Conservation (phyloP, 495 filamentous ascomycete genomes). For the Symbiotaphrina buchneri region DNA sequence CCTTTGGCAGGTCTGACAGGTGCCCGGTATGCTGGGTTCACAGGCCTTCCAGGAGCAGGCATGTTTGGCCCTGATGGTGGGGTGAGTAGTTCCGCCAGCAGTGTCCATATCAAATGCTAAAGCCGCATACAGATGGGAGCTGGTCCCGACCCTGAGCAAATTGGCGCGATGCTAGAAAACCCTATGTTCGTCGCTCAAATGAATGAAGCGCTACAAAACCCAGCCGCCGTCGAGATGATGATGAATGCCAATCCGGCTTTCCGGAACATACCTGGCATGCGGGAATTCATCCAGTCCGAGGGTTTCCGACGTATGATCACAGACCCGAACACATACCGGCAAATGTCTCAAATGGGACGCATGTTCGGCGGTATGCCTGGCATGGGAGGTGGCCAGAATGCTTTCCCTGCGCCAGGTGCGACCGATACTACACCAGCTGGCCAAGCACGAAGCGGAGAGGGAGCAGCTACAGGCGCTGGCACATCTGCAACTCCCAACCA, state of each 20-base stretch:
- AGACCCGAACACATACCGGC: slow-evolving; percentile 64
- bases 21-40: slow-evolving; percentile 81
- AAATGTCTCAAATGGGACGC: slow-evolving; percentile 58
- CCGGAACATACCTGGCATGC: slow-evolving; percentile 59
- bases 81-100: slow-evolving; percentile 28
- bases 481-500: slow-evolving; percentile 16
- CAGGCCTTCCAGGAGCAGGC: slow-evolving; percentile 65
- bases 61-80: slow-evolving; percentile 95
- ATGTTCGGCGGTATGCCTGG: slow-evolving; percentile 32
- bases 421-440: slow-evolving; percentile 39
- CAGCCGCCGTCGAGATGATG: slow-evolving; percentile 78
- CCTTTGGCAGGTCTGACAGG: slow-evolving; percentile 81
- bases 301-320: slow-evolving; percentile 87
- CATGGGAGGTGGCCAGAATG: slow-evolving; percentile 16
- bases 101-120: slow-evolving; percentile 3
- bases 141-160: slow-evolving; percentile 52
- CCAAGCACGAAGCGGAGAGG: too few relatives aligned
- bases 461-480: slow-evolving; percentile 8
- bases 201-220: slow-evolving; percentile 89
- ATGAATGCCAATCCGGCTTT: slow-evolving; percentile 75
- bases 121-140: slow-evolving; percentile 55
- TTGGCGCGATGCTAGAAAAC: slow-evolving; percentile 70
- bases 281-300: slow-evolving; percentile 66
- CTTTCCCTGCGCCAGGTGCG: slow-evolving; percentile 75
- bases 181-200: slow-evolving; percentile 62